Base-by-base conservation (phyloP, 768 basidiomycete species). In the Suillus subaureus region DNA sequence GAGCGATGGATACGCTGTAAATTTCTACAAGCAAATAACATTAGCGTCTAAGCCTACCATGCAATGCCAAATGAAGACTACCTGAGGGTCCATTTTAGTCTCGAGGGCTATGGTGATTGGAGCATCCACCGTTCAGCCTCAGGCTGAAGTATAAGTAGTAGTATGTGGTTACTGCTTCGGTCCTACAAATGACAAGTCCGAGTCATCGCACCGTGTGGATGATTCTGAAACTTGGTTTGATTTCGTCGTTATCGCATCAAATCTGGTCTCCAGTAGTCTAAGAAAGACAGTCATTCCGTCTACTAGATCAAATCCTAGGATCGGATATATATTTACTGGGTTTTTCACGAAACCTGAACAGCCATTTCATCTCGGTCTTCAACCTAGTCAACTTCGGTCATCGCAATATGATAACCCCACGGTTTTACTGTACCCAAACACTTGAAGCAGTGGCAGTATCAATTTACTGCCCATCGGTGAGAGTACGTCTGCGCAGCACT, bases 401-500 rank as follows among this genome's bases (percentile, higher is more conserved):
- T 61, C 45, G 28, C 4, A 62, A 61, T 61, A 93, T 93, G 91
- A 89, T 93, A 71, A 93, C 92, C 18, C 91, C 91, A 52, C 84
- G 81, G 57, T 93, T 93, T 75, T 86, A 83, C 62, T 92, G 91
- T 70, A 82, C 80, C 57, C 91, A 93, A 73, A 87, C 85, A 23
- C 78, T 78, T 42, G 73, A 78, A 51, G 81, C 84, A n/a, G 79
- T 93, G 66, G 75, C 84, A 37, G 74, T 90, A 57, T 84, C 83
- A 3, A 79, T 89, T 26, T 90, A 91, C 73, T 90, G 90, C 69
- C 91, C 91, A 13, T 85, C 90, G 33, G 81, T 92, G 70, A 86
- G 91, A 68, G 88, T 89, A 80, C 72, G 87, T 71, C 43, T 18
- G 39, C 13, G n/a, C 9, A 12, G 23, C 61, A 16, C 33, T 56